These are phyloP conservation scores for Buxus sempervirens DNA, from an alignment of 164 flowering plant genomes.

Conservation along the genomic window DNA sequence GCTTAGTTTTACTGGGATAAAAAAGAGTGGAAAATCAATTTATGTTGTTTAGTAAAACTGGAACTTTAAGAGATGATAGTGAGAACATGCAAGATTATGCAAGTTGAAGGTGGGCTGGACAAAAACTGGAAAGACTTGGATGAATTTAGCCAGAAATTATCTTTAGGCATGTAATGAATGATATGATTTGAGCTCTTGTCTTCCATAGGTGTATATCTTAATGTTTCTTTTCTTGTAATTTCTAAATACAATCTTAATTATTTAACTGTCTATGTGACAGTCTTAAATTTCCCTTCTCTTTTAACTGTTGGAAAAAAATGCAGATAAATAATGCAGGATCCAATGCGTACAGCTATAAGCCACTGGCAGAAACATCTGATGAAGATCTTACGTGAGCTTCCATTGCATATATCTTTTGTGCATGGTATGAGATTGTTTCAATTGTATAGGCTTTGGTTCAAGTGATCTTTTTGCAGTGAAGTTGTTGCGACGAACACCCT, in stretches of 20 bases:
- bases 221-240: neutral
- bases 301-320: slow-evolving; percentile 41
- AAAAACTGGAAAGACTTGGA: too few relatives aligned
- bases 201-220: neutral
- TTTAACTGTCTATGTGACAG: neutral
- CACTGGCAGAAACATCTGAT: slow-evolving; percentile 86
- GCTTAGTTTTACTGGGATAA: too few relatives aligned
- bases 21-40: too few relatives aligned
- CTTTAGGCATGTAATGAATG: neutral
- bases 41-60: too few relatives aligned
- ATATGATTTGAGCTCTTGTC: neutral
- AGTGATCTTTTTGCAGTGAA: slow-evolving; percentile 51
- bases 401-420: neutral
- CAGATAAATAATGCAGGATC: slow-evolving; percentile 99
- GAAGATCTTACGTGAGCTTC: slow-evolving; percentile 82
- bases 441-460: slow-evolving; percentile 4
- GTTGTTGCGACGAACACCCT: slow-evolving; percentile 92
- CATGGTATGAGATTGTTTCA: neutral
- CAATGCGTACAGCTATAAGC: slow-evolving; percentile 90
- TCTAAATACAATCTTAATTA: neutral
- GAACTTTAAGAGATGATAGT: too few relatives aligned
- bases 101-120: too few relatives aligned
- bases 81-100: too few relatives aligned
- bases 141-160: too few relatives aligned
- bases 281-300: slow-evolving; percentile 13